phyloP scores from a whole-genome alignment of 768 basidiomycete genomes.

The Galerina sulciceps region DNA sequence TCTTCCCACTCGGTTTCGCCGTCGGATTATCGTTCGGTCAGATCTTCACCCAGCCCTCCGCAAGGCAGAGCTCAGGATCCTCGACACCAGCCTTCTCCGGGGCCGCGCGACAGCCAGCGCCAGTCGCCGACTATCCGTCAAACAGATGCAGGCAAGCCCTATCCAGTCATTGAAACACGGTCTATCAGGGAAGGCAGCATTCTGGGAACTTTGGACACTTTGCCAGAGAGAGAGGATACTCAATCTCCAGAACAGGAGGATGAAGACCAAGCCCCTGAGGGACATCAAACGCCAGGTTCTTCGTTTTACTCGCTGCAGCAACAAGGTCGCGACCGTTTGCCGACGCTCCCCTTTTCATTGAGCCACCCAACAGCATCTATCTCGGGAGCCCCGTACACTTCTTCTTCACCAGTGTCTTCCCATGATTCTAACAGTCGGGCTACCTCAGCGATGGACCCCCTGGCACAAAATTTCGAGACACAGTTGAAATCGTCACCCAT shows the following conservation, averaged over 20 bases:
- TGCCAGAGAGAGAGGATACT: constrained; percentile 46
- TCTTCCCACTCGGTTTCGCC: constrained; percentile 61
- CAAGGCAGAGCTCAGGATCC: constrained; percentile 38
- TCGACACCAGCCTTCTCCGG: constrained; percentile 40
- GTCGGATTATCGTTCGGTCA: constrained; percentile 67
- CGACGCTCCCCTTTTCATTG: constrained; percentile 12
- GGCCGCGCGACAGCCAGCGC: constrained; percentile 40
- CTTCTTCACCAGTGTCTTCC: constrained; percentile 81
- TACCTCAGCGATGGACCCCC: constrained; percentile 49
- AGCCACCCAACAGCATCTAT: constrained; percentile 8
- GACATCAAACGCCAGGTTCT: constrained; percentile 27
- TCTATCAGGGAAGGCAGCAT: constrained; percentile 49
- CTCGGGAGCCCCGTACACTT: constrained; percentile 49
- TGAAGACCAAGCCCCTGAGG: constrained; percentile 25
- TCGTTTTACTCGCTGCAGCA: constrained; percentile 20
- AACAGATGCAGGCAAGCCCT: constrained; percentile 48
- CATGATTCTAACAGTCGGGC: constrained; percentile 75
- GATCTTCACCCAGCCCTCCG: constrained; percentile 72
- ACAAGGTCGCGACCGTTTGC: constrained; percentile 17
- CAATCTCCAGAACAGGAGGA: constrained; percentile 20
- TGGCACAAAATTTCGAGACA: constrained; percentile 61
- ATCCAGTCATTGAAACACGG: constrained; percentile 36
- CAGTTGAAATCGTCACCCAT: constrained; percentile 79
- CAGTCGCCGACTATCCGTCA: constrained; percentile 52
- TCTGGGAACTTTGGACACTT: constrained; percentile 52